Evolutionary conservation across 1,284 basidiomycete species (phyloP), one percentile per base, ranked within the genome.

Genomic region (Mycena sp.): DNA sequence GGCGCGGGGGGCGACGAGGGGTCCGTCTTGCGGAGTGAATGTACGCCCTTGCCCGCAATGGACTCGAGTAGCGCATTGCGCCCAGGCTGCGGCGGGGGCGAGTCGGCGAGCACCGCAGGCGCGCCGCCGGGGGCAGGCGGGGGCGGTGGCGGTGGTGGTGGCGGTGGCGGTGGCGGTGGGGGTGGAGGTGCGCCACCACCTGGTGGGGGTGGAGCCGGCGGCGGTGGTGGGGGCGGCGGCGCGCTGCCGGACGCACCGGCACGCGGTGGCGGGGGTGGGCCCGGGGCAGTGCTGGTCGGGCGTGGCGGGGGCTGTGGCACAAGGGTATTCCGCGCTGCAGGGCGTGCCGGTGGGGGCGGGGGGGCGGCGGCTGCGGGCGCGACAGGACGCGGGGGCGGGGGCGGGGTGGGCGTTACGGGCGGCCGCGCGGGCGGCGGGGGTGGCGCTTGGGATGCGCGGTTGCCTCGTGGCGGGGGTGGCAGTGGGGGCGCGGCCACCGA

Each of bases 21-120:
- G 65, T 85, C 80, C 7, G 87, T 87, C 78, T 94, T 95, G 69
- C 87, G 87, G 54, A 98, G 83, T 6, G 87, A 83, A 72, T 91
- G 86, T 0, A 98, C 74, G 46, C 85, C 82, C 71, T 83, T 83
- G 21, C 83, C 84, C 72, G 81, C 78, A 57, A 87, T 87, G 5
- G 84, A 85, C 0, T 81, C 82, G 32, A 87, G 75, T 14, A 87
- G 74, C 25, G 90, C 90, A 17, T 76, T 78, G 26, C 94, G 86
- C 12, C 82, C 82, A 19, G 85, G 79, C 69, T 83, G 83, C 1
- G 82, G 67, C 38, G 80, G 63, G 6, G 82, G 82, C 4, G 80
- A 35, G 21, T 66, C 69, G 19, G 76, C 70, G n/a, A n/a, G n/a
- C n/a, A n/a, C 45, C 64, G 41, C 14, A 67, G 63, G 52, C 48